Conservation (phyloP, 257 asterid genomes). For the Leonotis leonurus region DNA sequence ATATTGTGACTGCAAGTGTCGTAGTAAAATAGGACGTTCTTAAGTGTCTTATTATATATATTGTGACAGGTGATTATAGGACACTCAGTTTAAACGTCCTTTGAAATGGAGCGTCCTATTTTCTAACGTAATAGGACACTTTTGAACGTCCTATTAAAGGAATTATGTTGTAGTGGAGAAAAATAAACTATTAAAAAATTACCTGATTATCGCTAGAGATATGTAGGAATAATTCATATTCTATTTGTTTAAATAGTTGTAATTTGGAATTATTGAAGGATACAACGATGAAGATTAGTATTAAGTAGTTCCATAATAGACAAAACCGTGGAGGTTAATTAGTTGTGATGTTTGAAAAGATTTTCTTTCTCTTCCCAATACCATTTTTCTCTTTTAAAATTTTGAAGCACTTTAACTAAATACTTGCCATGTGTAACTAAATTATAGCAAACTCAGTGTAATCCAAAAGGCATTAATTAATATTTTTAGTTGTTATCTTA, state of each 20-base stretch:
- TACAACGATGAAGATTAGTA: neutral
- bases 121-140: too few species aligned
- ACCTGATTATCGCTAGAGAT: neutral
- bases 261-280: neutral
- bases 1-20: too few species aligned
- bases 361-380: neutral
- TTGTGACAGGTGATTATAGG: too few species aligned
- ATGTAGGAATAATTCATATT: too few species aligned
- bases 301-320: neutral
- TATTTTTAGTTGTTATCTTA: neutral
- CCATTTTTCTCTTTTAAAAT: neutral
- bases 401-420: neutral
- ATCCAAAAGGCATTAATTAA: neutral
- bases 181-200: too few species aligned
- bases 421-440: neutral
- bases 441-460: neutral
- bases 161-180: too few species aligned
- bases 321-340: neutral
- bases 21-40: too few species aligned
- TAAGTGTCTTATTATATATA: too few species aligned
- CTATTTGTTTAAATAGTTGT: slow-evolving; percentile 6
- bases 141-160: too few species aligned
- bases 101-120: too few species aligned
- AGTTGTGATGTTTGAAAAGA: neutral
- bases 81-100: too few species aligned